A percentile compares a stretch with the other conserved stretches of the same genome.
These are phyloP conservation scores for Penicillium pulvis DNA, from an alignment of 495 filamentous ascomycete species.

Conservation along the genomic window DNA sequence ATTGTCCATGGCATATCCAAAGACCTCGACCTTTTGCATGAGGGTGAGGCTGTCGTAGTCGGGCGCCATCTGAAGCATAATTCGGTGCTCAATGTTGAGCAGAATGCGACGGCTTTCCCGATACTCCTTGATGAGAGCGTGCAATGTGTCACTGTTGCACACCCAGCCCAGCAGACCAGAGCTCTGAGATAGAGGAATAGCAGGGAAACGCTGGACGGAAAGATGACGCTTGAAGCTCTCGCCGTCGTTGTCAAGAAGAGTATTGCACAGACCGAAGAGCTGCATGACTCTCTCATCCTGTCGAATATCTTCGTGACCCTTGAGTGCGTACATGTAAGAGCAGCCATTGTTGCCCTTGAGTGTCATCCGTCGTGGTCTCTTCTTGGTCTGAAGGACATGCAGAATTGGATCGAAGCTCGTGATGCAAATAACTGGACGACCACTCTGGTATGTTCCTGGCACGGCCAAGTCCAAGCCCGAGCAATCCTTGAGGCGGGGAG, in stretches of 20 bases:
- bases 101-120: conserved; percentile 94
- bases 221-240: conserved; percentile 97
- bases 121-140: conserved; percentile 96
- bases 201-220: conserved; percentile 91
- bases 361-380: conserved; percentile 86
- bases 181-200: conserved; percentile 92
- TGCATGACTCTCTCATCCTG: conserved; percentile 99
- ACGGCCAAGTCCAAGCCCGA: conserved; percentile 86
- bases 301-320: conserved; percentile 97
- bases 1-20: conserved; percentile 97
- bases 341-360: conserved; percentile 86
- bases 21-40: conserved; percentile 99
- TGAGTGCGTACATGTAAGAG: conserved; percentile 82
- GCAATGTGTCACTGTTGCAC: conserved; percentile 95
- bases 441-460: conserved; percentile 89
- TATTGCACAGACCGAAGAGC: conserved; percentile 94
- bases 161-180: conserved; percentile 96
- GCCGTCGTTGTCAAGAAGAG: conserved; percentile 84
- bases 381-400: conserved; percentile 94
- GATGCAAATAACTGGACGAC: conserved; percentile 83
- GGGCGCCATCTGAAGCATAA: conserved; percentile 99
- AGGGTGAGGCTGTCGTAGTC: conserved; percentile 97
- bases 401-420: conserved; percentile 85
- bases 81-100: conserved; percentile 97
- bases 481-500: conserved; percentile 82